Percentiles rank a stretch among this genome's conserved stretches.
phyloP scores from a whole-genome alignment of 2,329 filamentous ascomycete species.

The Septoria petroselini region DNA sequence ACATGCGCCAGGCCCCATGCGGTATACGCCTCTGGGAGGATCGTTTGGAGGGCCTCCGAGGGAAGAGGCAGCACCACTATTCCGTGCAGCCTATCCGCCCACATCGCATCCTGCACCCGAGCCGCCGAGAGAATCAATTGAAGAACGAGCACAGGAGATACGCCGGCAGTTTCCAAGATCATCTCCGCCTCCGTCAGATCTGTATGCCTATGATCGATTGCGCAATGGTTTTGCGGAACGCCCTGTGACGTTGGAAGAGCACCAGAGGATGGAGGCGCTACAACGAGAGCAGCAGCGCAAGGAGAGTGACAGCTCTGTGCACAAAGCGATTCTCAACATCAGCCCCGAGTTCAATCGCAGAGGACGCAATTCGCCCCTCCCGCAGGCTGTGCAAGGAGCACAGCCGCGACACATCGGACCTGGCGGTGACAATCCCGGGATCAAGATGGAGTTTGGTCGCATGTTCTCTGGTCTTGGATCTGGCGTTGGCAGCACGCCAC shows the following conservation, averaged over 20 bases:
- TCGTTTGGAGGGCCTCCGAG: conserved; percentile 31
- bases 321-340: conserved; percentile 68
- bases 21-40: conserved; percentile 24
- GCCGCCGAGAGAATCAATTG: conserved; percentile 34
- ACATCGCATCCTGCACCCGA: conserved; percentile 29
- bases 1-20: conserved; percentile 21
- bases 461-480: conserved; percentile 93
- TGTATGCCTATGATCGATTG: conserved; percentile 22
- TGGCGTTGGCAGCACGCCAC: conserved; percentile 57
- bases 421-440: conserved; percentile 71
- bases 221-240: conserved; percentile 40
- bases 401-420: conserved; percentile 77
- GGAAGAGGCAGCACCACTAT: conserved; percentile 34
- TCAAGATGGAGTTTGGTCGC: conserved; percentile 90
- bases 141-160: conserved; percentile 29
- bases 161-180: conserved; percentile 32
- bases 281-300: conserved; percentile 44
- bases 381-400: conserved; percentile 89
- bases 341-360: conserved; percentile 71
- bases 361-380: conserved; percentile 80
- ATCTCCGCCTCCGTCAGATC: conserved; percentile 29
- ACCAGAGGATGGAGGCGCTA: conserved; percentile 52
- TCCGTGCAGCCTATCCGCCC: conserved; percentile 31
- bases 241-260: conserved; percentile 36
- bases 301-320: conserved; percentile 41